A percentile compares a stretch with the other conserved stretches of the same genome.
Conservation (phyloP, 805 yeast genomes). For the Zygoascus bituminiphila region DNA sequence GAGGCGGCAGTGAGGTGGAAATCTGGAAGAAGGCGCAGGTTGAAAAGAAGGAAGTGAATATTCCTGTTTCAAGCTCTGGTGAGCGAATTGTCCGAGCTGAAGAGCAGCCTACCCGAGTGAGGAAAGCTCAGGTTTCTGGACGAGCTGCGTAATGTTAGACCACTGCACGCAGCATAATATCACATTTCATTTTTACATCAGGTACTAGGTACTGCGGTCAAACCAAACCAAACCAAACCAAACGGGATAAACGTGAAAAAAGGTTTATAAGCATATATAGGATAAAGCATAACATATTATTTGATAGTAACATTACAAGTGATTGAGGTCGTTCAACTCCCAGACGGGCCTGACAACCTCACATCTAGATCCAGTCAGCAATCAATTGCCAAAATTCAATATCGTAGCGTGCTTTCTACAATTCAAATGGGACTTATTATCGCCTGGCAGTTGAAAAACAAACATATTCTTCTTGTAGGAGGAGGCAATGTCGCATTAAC, state of each 20-base stretch:
- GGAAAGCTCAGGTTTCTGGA: constrained; percentile 42
- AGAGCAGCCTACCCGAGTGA: constrained; percentile 45
- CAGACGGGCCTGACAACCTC: no score
- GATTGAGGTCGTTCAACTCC: no score
- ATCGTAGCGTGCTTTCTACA: no score
- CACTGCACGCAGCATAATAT: background rate
- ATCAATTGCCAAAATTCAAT: no score
- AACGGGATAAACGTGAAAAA: background rate
- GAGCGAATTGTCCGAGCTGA: constrained; percentile 52
- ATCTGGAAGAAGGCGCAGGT: constrained; percentile 70
- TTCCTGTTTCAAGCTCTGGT: constrained; percentile 47
- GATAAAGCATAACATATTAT: background rate
- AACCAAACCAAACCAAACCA: no score
- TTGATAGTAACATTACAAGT: no score
- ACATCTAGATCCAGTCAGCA: no score
- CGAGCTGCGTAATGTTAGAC: constrained; percentile 42
- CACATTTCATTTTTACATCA: background rate
- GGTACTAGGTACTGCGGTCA: no score
- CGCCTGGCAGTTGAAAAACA: constrained; percentile 29
- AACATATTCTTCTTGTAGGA: constrained; percentile 65
- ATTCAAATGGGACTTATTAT: background rate
- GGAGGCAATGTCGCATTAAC: constrained; percentile 63
- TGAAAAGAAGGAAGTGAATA: constrained; percentile 56
- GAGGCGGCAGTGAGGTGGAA: constrained; percentile 72
- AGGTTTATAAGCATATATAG: background rate